phyloP scores from a whole-genome alignment of 495 filamentous ascomycete species.

The Xylona heveae region DNA sequence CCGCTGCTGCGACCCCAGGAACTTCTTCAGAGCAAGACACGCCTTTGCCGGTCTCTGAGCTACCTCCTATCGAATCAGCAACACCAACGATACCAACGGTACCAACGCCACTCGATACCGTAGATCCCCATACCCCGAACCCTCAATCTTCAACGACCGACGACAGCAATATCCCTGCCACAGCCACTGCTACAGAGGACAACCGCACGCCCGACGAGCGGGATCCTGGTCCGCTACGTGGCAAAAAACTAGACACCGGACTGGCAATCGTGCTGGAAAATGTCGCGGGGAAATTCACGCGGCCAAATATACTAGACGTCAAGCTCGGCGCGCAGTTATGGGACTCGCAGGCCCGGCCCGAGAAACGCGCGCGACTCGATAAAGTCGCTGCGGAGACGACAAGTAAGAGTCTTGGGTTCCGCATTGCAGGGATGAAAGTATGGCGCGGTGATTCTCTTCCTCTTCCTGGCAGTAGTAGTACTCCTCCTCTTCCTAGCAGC shows the following conservation, averaged over 20 bases:
- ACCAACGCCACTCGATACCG: too few species aligned
- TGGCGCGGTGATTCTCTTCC: constrained; percentile 42
- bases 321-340: constrained; percentile 77
- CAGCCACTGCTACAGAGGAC: constrained; percentile 3
- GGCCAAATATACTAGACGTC: constrained; percentile 84
- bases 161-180: constrained; percentile 8
- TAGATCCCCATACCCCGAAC: too few species aligned
- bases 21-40: not conserved
- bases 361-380: constrained; percentile 65
- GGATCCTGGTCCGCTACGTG: constrained; percentile 22
- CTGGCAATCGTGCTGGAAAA: constrained; percentile 76
- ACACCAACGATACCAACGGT: too few species aligned
- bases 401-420: constrained; percentile 57
- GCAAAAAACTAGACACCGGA: constrained; percentile 33
- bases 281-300: constrained; percentile 55
- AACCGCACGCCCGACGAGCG: constrained; percentile 13
- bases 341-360: constrained; percentile 56
- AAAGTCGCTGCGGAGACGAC: constrained; percentile 62
- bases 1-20: constrained; percentile 7
- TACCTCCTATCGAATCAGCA: constrained; percentile 8
- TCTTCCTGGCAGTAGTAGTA: constrained; percentile 20
- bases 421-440: constrained; percentile 86
- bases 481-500: too few species aligned
- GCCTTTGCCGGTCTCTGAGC: constrained; percentile 11
- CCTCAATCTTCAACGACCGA: too few species aligned